A percentile compares a stretch with the other conserved stretches of the same genome.
phyloP scores from a whole-genome alignment of 2,329 filamentous ascomycete species.

The Cryphonectria naterciae region DNA sequence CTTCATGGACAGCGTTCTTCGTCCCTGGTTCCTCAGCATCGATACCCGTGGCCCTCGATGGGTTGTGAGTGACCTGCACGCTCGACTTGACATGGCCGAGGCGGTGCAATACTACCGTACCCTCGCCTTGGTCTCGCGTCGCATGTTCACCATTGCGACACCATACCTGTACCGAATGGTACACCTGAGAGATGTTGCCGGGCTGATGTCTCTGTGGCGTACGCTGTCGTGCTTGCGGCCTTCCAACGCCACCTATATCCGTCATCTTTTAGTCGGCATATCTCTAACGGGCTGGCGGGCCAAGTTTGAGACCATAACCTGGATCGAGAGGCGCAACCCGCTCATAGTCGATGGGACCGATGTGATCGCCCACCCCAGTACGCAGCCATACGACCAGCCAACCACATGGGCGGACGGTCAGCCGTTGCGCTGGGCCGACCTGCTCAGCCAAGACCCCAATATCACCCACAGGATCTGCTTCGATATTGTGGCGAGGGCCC shows the following conservation, averaged over 20 bases:
- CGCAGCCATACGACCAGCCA: background rate
- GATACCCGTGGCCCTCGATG: background rate
- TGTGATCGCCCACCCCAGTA: too few species aligned
- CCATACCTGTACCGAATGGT: slow-evolving; percentile 7
- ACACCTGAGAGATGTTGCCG: background rate
- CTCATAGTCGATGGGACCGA: background rate
- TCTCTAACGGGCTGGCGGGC: background rate
- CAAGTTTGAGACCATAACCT: background rate
- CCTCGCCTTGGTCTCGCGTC: background rate
- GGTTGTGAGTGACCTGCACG: background rate
- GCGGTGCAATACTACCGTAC: background rate
- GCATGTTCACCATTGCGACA: background rate
- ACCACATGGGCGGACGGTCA: background rate
- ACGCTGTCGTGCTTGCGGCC: background rate
- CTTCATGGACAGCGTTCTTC: background rate
- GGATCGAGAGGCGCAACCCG: background rate
- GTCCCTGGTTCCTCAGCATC: background rate
- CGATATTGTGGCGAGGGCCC: background rate
- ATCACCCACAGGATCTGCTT: background rate
- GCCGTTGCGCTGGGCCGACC: background rate
- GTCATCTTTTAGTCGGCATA: background rate
- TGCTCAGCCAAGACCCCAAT: background rate
- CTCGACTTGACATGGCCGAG: background rate
- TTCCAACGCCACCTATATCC: background rate
- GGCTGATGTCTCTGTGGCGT: background rate